These are phyloP conservation scores for Lentithecium fluviatile DNA, from an alignment of 495 filamentous ascomycete species.

Conservation along the genomic window DNA sequence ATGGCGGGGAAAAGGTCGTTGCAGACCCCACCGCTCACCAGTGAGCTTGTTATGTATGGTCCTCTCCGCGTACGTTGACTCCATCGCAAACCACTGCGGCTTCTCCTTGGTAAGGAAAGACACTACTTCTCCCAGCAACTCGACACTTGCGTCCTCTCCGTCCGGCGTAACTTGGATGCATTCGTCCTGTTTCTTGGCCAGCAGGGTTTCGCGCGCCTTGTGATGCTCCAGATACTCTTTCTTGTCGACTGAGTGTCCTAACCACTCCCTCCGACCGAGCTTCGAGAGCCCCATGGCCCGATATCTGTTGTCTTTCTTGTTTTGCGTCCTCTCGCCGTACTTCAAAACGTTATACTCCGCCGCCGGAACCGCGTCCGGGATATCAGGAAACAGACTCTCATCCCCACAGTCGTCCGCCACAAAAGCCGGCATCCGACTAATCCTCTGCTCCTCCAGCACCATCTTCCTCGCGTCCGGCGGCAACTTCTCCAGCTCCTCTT, in stretches of 20 bases:
- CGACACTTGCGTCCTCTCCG: constrained; percentile 52
- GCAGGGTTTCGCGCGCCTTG: constrained; percentile 46
- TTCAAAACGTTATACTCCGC: background rate
- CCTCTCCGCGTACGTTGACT: constrained; percentile 37
- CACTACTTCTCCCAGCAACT: constrained; percentile 53
- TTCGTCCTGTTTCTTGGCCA: constrained; percentile 45
- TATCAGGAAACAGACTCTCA: constrained; percentile 13
- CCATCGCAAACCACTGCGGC: constrained; percentile 46
- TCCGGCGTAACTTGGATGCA: constrained; percentile 54
- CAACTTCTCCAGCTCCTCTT: background rate
- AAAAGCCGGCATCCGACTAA: constrained; percentile 9
- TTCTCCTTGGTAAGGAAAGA: constrained; percentile 53
- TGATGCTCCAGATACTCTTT: constrained; percentile 51
- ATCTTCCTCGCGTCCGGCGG: background rate
- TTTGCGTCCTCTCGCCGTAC: background rate
- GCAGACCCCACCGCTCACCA: constrained; percentile 49
- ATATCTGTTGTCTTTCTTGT: background rate
- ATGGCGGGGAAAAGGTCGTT: constrained; percentile 39
- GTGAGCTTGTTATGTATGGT: constrained; percentile 52
- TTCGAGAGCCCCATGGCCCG: constrained; percentile 58
- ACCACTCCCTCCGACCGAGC: constrained; percentile 54
- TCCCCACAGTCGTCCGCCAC: constrained; percentile 25
- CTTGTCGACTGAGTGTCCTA: constrained; percentile 50
- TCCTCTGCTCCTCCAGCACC: constrained; percentile 8
- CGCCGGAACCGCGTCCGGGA: background rate